phyloP scores from a whole-genome alignment of 1,284 basidiomycete species.

The Fistulinella cinereoalba region DNA sequence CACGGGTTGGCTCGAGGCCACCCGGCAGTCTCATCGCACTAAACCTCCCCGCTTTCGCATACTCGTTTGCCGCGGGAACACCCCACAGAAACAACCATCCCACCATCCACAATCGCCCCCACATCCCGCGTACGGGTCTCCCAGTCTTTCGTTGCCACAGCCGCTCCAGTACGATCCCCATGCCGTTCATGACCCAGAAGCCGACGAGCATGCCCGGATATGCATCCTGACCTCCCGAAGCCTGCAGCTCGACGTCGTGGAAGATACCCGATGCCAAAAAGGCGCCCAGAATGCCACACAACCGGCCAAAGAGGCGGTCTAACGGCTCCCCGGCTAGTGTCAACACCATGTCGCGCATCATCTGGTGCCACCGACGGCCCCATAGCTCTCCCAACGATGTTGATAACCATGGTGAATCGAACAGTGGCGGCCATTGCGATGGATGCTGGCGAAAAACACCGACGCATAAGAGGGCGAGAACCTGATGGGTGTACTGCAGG shows the following conservation, averaged over 20 bases:
- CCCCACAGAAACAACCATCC: slow-evolving; percentile 48
- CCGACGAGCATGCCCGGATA: slow-evolving; percentile 42
- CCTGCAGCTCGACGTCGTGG: slow-evolving; percentile 55
- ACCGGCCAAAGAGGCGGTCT: slow-evolving; percentile 39
- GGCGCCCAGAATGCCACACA: slow-evolving; percentile 49
- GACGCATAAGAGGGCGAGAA: slow-evolving; percentile 43
- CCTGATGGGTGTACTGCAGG: slow-evolving; percentile 44
- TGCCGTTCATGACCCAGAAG: slow-evolving; percentile 55
- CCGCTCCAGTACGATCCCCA: slow-evolving; percentile 52
- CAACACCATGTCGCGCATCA: slow-evolving; percentile 39
- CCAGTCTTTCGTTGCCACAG: slow-evolving; percentile 42
- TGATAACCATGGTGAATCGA: slow-evolving; percentile 38
- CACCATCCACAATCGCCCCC: slow-evolving; percentile 49
- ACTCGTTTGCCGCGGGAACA: slow-evolving; percentile 47
- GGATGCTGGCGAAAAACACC: slow-evolving; percentile 33
- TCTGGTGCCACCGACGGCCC: slow-evolving; percentile 45
- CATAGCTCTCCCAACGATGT: slow-evolving; percentile 42
- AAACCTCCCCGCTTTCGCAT: slow-evolving; percentile 41
- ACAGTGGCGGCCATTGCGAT: slow-evolving; percentile 42
- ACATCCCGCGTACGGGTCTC: slow-evolving; percentile 39
- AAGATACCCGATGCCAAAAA: slow-evolving; percentile 56
- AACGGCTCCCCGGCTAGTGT: slow-evolving; percentile 31
- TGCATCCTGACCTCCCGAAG: slow-evolving; percentile 50
- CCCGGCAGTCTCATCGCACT: slow-evolving; percentile 9
- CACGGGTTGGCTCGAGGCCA: slow-evolving; percentile 13